Evolutionary conservation across 148 eudicot genomes (phyloP), one percentile per base, ranked within the genome.

Genomic region (Pouteria glomerata): DNA sequence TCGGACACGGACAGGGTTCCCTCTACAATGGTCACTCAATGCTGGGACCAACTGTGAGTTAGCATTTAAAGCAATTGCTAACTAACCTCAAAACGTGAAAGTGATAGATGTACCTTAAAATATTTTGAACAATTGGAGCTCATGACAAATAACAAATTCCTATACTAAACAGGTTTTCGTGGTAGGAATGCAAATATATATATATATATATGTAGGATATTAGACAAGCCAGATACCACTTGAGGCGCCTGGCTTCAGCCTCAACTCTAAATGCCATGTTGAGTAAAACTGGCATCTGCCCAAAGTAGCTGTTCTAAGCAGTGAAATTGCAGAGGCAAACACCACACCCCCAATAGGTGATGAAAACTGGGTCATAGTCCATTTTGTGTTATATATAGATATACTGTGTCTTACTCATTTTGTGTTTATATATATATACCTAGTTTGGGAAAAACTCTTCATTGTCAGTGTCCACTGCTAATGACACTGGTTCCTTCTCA

Each of bases 381-480:
- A 6, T 41, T 26, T 14, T 57, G 8, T n/a, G 8, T n/a, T n/a
- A n/a, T n/a, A n/a, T n/a, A n/a, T n/a, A n/a, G n/a, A n/a, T n/a
- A n/a, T n/a, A n/a, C n/a, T n/a, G n/a, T n/a, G n/a, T n/a, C n/a
- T n/a, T n/a, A n/a, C n/a, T n/a, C n/a, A n/a, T n/a, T n/a, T n/a
- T n/a, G n/a, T n/a, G n/a, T n/a, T n/a, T n/a, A n/a, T n/a, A n/a
- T n/a, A n/a, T n/a, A n/a, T 55, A 50, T 64, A 63, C 76, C 73
- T 76, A 47, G 78, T 73, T 8, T 81, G 66, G 57, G 61, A 72
- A 75, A 75, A 71, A 30, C 37, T 71, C 51, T 16, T 60, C 79
- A 55, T 48, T 70, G 26, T 72, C 70, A 55, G 31, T 48, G 35
- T 72, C 79, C 2, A 63, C 79, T 56, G 41, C 48, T 44, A 48